A percentile compares a stretch with the other conserved stretches of the same genome.
Evolutionary conservation across 441 rosid species (phyloP).

Genomic region (Jatropha multifida): DNA sequence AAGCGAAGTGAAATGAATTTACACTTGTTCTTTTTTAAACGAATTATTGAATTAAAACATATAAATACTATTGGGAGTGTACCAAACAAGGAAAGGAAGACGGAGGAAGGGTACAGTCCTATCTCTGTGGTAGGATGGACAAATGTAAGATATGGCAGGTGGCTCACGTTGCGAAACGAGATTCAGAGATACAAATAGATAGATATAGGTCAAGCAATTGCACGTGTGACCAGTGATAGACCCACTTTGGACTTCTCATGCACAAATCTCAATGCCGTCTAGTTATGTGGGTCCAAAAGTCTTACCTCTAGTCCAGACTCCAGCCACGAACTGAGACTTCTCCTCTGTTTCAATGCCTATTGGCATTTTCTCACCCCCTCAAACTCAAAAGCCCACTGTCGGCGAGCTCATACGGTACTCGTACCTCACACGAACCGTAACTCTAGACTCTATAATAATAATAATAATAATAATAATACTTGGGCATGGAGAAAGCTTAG

Average conservation of each 20-base stretch:
- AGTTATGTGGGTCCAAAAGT: constrained; percentile 20
- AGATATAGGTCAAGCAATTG: constrained; percentile 3
- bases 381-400: constrained; percentile 31
- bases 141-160: constrained; percentile 10
- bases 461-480: background rate
- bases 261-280: constrained; percentile 26
- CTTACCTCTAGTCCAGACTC: background rate
- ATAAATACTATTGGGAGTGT: too few species aligned
- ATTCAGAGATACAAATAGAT: background rate
- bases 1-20: background rate
- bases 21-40: too few species aligned
- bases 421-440: background rate
- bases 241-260: constrained; percentile 4
- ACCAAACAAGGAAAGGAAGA: too few species aligned
- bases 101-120: background rate
- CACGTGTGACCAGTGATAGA: constrained; percentile 27
- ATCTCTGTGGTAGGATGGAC: background rate
- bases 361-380: background rate
- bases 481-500: constrained; percentile 29
- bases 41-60: background rate
- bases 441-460: background rate
- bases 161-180: constrained; percentile 12
- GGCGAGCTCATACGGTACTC: constrained; percentile 23
- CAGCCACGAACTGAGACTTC: background rate
- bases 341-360: background rate